These are phyloP conservation scores for Beta vulgaris DNA, from an alignment of 148 eudicot genomes.

Conservation along the genomic window DNA sequence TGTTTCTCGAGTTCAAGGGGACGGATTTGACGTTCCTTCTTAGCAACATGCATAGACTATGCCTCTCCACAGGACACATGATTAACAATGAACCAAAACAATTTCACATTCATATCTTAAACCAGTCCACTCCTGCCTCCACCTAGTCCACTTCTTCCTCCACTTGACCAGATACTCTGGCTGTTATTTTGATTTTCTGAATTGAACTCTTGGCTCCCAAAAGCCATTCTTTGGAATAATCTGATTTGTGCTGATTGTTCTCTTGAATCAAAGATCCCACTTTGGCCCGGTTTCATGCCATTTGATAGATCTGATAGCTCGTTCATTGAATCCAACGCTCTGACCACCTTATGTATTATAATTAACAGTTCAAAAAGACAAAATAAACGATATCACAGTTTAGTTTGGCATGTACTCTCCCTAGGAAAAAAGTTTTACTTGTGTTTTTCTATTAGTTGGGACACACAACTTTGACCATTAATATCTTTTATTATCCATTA, in stretches of 20 bases:
- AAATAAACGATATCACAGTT: neutral
- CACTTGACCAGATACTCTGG: conserved; percentile 55
- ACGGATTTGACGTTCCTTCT: neutral
- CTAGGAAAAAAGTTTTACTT: neutral
- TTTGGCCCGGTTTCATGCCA: conserved; percentile 97
- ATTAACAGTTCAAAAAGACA: neutral
- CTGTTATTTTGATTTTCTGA: conserved; percentile 45
- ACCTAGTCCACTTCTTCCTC: conserved; percentile 28
- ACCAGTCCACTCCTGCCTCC: conserved; percentile 27
- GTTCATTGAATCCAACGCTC: conserved; percentile 65
- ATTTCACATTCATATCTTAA: neutral
- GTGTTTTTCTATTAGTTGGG: too few relatives aligned
- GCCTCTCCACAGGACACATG: conserved; percentile 10
- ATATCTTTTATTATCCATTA: too few relatives aligned
- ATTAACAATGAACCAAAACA: neutral
- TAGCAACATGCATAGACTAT: conserved; percentile 9
- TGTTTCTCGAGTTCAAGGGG: conserved; percentile 1
- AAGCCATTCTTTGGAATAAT: conserved; percentile 88
- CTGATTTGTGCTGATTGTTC: conserved; percentile 89
- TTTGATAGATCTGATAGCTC: conserved; percentile 72
- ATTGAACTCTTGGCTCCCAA: conserved; percentile 84
- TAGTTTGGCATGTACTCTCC: neutral
- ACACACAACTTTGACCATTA: too few relatives aligned
- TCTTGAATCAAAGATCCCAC: conserved; percentile 62
- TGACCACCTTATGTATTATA: conserved; percentile 54